Percentiles rank a stretch among this genome's conserved stretches.
Evolutionary conservation across 352 stramenopile species (phyloP).

Genomic region (Halophytophthora polymorphica): DNA sequence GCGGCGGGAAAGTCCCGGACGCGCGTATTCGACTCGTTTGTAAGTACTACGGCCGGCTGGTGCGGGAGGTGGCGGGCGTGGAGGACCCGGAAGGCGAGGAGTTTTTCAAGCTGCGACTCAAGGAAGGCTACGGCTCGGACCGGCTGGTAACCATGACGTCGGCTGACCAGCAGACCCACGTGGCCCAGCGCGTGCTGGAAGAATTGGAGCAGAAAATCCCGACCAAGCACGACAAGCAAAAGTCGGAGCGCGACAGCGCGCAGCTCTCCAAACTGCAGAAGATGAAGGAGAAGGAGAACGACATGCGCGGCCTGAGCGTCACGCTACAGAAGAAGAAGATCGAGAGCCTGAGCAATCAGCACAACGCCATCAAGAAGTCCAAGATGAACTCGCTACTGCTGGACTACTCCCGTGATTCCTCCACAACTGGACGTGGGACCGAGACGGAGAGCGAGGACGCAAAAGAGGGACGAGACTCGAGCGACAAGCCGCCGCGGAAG

Average conservation of each 20-base stretch:
- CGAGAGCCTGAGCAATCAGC: constrained; percentile 78
- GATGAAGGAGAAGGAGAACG: constrained; percentile 65
- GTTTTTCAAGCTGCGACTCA: constrained; percentile 88
- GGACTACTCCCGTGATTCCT: constrained; percentile 42
- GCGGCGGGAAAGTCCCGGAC: constrained; percentile 87
- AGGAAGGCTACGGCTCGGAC: constrained; percentile 81
- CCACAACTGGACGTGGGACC: constrained; percentile 17
- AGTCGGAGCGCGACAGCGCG: constrained; percentile 30
- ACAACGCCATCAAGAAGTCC: constrained; percentile 71
- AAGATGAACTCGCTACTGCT: constrained; percentile 71
- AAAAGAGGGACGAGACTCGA: constrained; percentile 26
- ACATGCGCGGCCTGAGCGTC: constrained; percentile 65
- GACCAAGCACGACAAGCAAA: constrained; percentile 40
- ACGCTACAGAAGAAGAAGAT: constrained; percentile 85
- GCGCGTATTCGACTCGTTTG: constrained; percentile 91
- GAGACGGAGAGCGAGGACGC: constrained; percentile 22
- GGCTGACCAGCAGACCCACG: constrained; percentile 46
- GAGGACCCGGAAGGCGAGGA: constrained; percentile 87
- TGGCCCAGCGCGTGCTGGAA: constrained; percentile 73
- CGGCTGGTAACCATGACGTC: constrained; percentile 40
- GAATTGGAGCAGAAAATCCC: constrained; percentile 52
- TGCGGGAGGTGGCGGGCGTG: constrained; percentile 89
- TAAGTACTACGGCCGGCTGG: constrained; percentile 90
- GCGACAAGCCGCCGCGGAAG: constrained; percentile 11
- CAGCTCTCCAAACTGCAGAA: constrained; percentile 45